Percentiles rank a stretch among this genome's conserved stretches.
These are phyloP conservation scores for Diversispora epigaea DNA, from an alignment of 192 early-diverging fungal genomes.

Conservation along the genomic window DNA sequence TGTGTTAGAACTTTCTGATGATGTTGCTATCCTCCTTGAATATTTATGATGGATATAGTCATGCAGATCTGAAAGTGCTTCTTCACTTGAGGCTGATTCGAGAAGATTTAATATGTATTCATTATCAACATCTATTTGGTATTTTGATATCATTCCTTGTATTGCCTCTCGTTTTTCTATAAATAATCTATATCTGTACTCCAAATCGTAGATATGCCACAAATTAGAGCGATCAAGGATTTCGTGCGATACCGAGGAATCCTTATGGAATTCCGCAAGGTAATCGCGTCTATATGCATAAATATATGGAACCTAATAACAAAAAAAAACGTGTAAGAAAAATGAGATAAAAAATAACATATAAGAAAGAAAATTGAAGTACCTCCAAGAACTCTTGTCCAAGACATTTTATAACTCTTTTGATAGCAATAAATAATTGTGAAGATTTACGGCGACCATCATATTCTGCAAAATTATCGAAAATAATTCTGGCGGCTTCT, in stretches of 20 bases:
- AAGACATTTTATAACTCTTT: conserved; percentile 66
- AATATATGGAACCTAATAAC: conserved; percentile 81
- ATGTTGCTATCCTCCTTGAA: neutral
- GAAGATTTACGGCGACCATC: neutral
- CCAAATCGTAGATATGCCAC: conserved; percentile 88
- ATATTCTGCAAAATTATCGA: conserved; percentile 35
- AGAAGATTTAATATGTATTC: conserved; percentile 46
- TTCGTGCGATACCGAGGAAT: conserved; percentile 36
- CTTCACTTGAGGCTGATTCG: conserved; percentile 35
- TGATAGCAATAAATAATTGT: neutral
- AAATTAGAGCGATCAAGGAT: conserved; percentile 66
- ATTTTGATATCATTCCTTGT: conserved; percentile 52
- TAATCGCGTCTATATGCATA: conserved; percentile 83
- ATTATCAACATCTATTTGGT: conserved; percentile 47
- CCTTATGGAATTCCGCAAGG: conserved; percentile 40
- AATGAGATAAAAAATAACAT: neutral
- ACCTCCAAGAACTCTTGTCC: conserved; percentile 74
- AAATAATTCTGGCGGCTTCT: conserved; percentile 65
- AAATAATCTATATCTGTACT: conserved; percentile 73
- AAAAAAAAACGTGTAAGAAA: neutral
- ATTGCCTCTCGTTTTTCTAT: conserved; percentile 59
- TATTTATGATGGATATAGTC: conserved; percentile 66
- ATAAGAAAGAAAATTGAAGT: neutral
- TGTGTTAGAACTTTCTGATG: neutral
- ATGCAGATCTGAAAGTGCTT: conserved; percentile 32